Evolutionary conservation across 169 alveolate species (phyloP).

Genomic region (Eimeria sp.): DNA sequence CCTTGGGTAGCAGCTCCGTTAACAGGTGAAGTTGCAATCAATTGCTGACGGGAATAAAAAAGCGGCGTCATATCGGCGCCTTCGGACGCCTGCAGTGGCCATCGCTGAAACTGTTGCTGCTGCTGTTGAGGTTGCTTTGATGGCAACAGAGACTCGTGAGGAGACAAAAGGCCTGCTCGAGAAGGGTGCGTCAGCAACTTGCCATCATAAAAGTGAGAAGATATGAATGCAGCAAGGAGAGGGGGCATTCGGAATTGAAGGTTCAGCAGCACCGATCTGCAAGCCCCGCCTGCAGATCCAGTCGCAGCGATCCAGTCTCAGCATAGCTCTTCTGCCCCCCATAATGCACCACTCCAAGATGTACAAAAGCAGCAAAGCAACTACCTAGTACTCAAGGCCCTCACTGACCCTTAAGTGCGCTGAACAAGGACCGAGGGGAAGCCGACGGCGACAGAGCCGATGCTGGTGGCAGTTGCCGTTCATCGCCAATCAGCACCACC

Average conservation of each 20-base stretch:
- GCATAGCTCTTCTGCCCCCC: background rate
- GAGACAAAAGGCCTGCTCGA: background rate
- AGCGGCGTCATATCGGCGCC: background rate
- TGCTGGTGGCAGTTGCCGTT: slow-evolving; percentile 62
- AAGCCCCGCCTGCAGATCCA: slow-evolving; percentile 66
- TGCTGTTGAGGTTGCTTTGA: background rate
- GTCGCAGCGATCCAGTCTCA: background rate
- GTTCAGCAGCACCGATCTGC: slow-evolving; percentile 57
- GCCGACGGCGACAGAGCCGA: slow-evolving; percentile 34
- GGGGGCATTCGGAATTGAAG: slow-evolving; percentile 72
- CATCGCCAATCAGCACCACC: slow-evolving; percentile 69
- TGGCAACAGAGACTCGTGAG: background rate
- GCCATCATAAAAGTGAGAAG: slow-evolving; percentile 68
- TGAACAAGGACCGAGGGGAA: slow-evolving; percentile 41
- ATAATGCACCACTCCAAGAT: background rate
- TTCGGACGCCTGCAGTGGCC: background rate
- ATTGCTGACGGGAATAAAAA: background rate
- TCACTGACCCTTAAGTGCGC: slow-evolving; percentile 62
- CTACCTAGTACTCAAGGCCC: background rate
- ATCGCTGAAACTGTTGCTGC: slow-evolving; percentile 2
- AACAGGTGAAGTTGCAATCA: background rate
- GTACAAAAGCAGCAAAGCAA: background rate
- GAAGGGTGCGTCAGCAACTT: slow-evolving; percentile 33
- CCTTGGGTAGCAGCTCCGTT: background rate
- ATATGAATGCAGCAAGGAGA: slow-evolving; percentile 64